These are phyloP conservation scores for Phoma sp. DNA, from an alignment of 2,329 filamentous ascomycete species.

Conservation along the genomic window DNA sequence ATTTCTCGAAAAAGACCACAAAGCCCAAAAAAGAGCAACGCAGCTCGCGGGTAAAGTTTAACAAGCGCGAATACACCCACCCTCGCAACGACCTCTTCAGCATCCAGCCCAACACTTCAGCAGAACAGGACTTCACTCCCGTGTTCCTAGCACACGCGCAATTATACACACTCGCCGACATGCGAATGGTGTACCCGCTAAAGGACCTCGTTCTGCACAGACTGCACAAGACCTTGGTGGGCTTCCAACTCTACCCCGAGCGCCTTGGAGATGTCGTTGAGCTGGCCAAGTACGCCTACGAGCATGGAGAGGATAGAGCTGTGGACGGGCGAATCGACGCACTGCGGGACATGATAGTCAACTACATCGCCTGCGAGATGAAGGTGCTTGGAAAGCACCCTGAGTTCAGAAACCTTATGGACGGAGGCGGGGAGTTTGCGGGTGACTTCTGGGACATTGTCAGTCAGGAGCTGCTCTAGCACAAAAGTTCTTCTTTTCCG, in stretches of 20 bases:
- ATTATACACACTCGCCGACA: conserved; percentile 36
- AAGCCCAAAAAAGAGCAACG: not conserved
- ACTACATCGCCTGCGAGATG: conserved; percentile 33
- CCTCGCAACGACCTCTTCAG: not conserved
- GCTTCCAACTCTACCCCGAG: conserved; percentile 29
- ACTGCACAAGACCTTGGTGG: conserved; percentile 34
- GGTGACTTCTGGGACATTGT: conserved; percentile 27
- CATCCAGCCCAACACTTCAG: not conserved
- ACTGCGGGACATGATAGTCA: conserved; percentile 29
- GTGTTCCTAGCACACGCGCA: conserved; percentile 40
- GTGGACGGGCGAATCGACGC: conserved; percentile 24
- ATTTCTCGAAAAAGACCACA: not conserved
- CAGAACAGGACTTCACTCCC: conserved; percentile 25
- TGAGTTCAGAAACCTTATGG: conserved; percentile 27
- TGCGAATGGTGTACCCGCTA: conserved; percentile 31
- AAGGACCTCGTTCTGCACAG: conserved; percentile 33
- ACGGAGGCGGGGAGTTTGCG: conserved; percentile 37
- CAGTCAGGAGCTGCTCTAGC: not conserved
- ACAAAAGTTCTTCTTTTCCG: not conserved
- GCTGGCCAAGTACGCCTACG: conserved; percentile 33
- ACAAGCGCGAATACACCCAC: not conserved
- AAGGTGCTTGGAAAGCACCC: conserved; percentile 22
- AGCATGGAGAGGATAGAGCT: conserved; percentile 18
- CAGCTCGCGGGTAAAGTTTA: not conserved
- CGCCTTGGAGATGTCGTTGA: conserved; percentile 33